phyloP scores from a whole-genome alignment of 78 protist species.

The Salpingoeca rosetta region DNA sequence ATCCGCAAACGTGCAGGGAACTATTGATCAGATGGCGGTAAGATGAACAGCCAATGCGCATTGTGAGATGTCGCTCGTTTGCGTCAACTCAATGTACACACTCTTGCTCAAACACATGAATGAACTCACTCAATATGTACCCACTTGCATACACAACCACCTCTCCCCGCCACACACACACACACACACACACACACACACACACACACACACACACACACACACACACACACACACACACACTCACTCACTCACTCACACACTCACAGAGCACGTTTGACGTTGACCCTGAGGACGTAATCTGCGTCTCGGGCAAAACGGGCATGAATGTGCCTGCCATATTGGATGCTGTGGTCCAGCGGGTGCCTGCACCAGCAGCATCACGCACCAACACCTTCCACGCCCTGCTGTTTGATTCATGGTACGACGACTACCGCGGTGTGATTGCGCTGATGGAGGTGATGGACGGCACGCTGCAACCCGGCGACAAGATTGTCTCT shows the following conservation, averaged over 20 bases:
- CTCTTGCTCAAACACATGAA: not conserved
- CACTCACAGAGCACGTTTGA: conserved; percentile 40
- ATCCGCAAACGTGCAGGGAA: too few relatives aligned
- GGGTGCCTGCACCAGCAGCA: conserved; percentile 57
- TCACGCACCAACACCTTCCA: conserved; percentile 24
- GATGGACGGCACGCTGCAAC: conserved; percentile 1
- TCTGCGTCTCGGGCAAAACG: conserved; percentile 31
- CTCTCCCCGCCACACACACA: not conserved
- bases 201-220: not conserved
- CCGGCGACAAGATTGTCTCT: conserved; percentile 19
- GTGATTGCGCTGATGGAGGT: conserved; percentile 24
- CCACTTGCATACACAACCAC: not conserved
- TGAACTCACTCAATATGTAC: not conserved
- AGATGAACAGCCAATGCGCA: too few relatives aligned
- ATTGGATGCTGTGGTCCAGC: conserved; percentile 49
- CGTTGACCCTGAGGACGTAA: conserved; percentile 26
- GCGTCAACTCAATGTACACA: too few relatives aligned
- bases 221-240: conserved; percentile 57
- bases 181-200: not conserved
- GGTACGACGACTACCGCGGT: conserved; percentile 73
- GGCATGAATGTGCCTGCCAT: conserved; percentile 34
- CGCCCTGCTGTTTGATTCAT: conserved; percentile 70
- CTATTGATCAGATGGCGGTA: too few relatives aligned
- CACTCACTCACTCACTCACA: conserved; percentile 18
- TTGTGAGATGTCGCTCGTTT: too few relatives aligned